Conservation (phyloP, 2,329 filamentous ascomycete species). For the Chaetomiaceae sp. region DNA sequence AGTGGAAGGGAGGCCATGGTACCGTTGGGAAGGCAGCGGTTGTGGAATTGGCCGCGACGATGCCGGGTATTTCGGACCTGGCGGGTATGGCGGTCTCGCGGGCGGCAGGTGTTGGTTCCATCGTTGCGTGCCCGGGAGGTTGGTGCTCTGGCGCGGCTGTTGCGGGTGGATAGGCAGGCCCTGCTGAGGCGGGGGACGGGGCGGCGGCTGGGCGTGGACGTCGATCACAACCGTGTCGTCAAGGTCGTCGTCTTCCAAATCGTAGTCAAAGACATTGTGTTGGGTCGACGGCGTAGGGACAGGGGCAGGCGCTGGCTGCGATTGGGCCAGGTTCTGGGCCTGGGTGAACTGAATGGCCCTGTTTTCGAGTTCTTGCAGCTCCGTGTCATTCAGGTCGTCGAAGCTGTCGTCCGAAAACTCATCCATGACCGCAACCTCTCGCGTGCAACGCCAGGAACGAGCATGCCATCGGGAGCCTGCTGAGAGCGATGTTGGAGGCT, state of each 20-base stretch:
- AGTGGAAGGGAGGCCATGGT: conserved; percentile 11
- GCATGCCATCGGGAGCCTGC: conserved; percentile 16
- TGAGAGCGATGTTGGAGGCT: no score
- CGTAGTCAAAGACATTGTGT: conserved; percentile 33
- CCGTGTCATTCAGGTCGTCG: conserved; percentile 54
- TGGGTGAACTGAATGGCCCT: conserved; percentile 59
- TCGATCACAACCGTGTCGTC: conserved; percentile 55
- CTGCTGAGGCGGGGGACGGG: conserved; percentile 33
- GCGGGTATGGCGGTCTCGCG: conserved; percentile 12
- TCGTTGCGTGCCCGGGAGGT: conserved; percentile 16
- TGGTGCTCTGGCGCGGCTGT: conserved; percentile 19
- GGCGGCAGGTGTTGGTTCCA: conserved; percentile 24
- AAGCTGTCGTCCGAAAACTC: conserved; percentile 61
- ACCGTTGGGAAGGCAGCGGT: conserved; percentile 8
- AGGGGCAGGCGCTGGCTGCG: neutral
- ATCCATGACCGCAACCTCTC: conserved; percentile 38
- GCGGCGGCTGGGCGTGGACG: conserved; percentile 37
- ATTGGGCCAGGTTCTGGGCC: conserved; percentile 32
- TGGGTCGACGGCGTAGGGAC: neutral
- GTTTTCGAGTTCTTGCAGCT: conserved; percentile 58
- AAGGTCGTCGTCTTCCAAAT: conserved; percentile 53
- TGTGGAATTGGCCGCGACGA: neutral
- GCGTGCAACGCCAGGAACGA: conserved; percentile 4
- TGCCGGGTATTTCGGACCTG: conserved; percentile 17
- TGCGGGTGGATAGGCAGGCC: conserved; percentile 32